phyloP scores from a whole-genome alignment of 2,329 filamentous ascomycete species.

The Xylaria sp. region DNA sequence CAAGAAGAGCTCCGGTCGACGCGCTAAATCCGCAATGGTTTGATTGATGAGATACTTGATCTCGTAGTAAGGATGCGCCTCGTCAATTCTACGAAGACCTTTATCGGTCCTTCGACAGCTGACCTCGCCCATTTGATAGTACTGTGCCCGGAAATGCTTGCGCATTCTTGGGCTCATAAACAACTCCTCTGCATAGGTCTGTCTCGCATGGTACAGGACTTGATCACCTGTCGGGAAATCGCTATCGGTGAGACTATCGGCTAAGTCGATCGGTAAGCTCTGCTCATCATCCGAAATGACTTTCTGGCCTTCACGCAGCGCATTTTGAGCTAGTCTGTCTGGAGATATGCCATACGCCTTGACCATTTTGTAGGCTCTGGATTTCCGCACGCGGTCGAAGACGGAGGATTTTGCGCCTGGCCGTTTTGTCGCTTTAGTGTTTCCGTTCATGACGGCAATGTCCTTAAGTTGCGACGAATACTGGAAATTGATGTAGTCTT shows the following conservation, averaged over 20 bases:
- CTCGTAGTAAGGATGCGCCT: conserved; percentile 95
- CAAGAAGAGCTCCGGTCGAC: conserved; percentile 85
- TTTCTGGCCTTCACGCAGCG: conserved; percentile 76
- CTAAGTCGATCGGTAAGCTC: conserved; percentile 82
- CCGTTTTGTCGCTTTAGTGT: conserved; percentile 72
- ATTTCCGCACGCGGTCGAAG: conserved; percentile 83
- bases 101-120: conserved; percentile 93
- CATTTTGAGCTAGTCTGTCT: conserved; percentile 87
- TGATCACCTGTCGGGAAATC: conserved; percentile 78
- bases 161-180: conserved; percentile 87
- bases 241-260: conserved; percentile 75
- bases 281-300: conserved; percentile 84
- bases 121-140: conserved; percentile 82
- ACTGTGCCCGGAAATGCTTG: conserved; percentile 81
- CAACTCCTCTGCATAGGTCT: conserved; percentile 91
- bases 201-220: conserved; percentile 78
- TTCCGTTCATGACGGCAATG: conserved; percentile 67
- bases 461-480: conserved; percentile 87
- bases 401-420: conserved; percentile 82
- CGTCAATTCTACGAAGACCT: conserved; percentile 89
- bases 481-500: conserved; percentile 95
- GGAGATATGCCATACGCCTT: conserved; percentile 89
- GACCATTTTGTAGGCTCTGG: conserved; percentile 81
- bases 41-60: conserved; percentile 96
- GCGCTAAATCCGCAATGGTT: conserved; percentile 79